Evolutionary conservation across 345 rosid genomes (phyloP).

Genomic region (Luvunga scandens): DNA sequence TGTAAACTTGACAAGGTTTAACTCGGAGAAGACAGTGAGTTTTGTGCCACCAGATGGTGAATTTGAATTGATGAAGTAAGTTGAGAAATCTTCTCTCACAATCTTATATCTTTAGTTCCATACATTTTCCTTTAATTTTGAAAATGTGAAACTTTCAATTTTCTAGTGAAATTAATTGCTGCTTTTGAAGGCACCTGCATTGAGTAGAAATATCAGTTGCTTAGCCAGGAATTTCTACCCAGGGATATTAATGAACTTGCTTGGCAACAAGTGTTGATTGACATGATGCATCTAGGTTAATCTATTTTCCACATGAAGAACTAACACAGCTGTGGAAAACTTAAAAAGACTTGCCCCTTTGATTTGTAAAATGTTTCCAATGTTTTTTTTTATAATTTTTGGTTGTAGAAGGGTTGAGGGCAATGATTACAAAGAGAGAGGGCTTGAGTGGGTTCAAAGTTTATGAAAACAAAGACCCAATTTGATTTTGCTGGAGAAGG

Average conservation of each 20-base stretch:
- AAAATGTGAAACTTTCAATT: background rate
- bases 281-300: background rate
- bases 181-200: background rate
- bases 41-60: constrained; percentile 99
- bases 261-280: background rate
- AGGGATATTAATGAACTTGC: background rate
- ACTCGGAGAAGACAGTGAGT: constrained; percentile 97
- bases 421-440: constrained; percentile 61
- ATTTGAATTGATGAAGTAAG: constrained; percentile 99
- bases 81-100: constrained; percentile 10
- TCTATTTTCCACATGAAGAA: background rate
- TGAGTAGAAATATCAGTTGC: background rate
- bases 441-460: constrained; percentile 45
- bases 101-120: background rate
- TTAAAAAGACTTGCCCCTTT: background rate
- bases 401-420: constrained; percentile 10
- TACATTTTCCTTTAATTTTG: background rate
- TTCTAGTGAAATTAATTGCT: background rate
- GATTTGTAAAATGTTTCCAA: background rate
- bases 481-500: constrained; percentile 2
- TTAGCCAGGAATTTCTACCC: background rate
- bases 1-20: constrained; percentile 95
- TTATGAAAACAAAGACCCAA: constrained; percentile 6
- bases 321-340: background rate
- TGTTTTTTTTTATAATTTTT: background rate